Conservation (phyloP, 768 basidiomycete species). For the Psilocybe azurescens region DNA sequence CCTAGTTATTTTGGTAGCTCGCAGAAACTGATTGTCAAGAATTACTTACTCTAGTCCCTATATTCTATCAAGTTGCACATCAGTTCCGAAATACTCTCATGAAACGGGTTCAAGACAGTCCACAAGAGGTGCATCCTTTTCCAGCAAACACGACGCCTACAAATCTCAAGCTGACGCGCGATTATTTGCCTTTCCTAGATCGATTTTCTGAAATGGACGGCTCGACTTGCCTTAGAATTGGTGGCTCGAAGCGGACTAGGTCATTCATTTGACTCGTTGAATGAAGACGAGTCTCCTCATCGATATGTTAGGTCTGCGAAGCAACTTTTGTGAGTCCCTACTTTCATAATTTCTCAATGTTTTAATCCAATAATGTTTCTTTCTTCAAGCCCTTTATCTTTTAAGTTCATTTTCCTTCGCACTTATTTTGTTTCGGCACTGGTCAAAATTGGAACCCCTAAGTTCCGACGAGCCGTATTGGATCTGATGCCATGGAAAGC, state of each 20-base stretch:
- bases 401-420: conserved; percentile 18
- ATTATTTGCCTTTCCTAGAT: conserved; percentile 5
- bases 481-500: conserved; percentile 36
- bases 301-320: conserved; percentile 39
- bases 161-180: too few relatives aligned
- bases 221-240: conserved; percentile 51
- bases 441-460: conserved; percentile 21
- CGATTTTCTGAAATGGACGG: conserved; percentile 24
- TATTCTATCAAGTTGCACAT: conserved; percentile 37
- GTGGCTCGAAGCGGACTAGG: conserved; percentile 55
- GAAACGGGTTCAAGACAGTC: conserved; percentile 25
- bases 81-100: conserved; percentile 33
- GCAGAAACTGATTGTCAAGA: not conserved
- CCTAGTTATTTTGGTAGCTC: not conserved
- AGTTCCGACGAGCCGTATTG: conserved; percentile 38
- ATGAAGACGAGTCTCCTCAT: conserved; percentile 31
- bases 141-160: too few relatives aligned
- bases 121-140: conserved; percentile 15
- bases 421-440: conserved; percentile 22
- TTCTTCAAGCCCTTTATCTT: conserved; percentile 18
- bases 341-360: not conserved
- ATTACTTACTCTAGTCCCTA: conserved; percentile 28
- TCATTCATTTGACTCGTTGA: conserved; percentile 46
- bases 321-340: conserved; percentile 32
- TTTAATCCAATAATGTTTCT: not conserved